phyloP scores from a whole-genome alignment of 495 filamentous ascomycete genomes.

The Staphylotrichum tortipilum region DNA sequence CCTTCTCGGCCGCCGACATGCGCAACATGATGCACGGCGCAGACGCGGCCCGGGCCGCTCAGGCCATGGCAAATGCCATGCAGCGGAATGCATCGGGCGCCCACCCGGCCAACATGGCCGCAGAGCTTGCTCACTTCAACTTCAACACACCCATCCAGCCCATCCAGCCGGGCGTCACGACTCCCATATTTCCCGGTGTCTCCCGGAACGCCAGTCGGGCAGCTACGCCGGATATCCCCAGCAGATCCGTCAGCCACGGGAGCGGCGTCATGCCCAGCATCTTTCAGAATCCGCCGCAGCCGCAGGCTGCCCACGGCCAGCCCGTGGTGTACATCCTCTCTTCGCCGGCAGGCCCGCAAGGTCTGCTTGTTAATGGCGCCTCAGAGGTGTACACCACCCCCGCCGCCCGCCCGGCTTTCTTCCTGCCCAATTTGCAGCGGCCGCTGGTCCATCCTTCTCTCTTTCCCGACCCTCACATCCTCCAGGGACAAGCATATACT shows the following conservation, averaged over 20 bases:
- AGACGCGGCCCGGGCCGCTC: conserved; percentile 33
- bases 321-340: conserved; percentile 53
- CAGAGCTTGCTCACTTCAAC: conserved; percentile 20
- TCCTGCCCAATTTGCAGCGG: background rate
- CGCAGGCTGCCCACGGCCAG: conserved; percentile 17
- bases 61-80: conserved; percentile 39
- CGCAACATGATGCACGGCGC: conserved; percentile 35
- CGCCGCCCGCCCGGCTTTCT: background rate
- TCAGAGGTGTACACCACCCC: conserved; percentile 40
- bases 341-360: conserved; percentile 52
- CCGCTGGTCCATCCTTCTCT: too few species aligned
- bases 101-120: conserved; percentile 27
- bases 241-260: conserved; percentile 17
- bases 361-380: conserved; percentile 42
- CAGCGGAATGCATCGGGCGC: conserved; percentile 39
- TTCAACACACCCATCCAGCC: conserved; percentile 26
- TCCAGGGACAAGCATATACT: conserved; percentile 4
- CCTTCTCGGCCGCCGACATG: conserved; percentile 25
- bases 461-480: background rate
- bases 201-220: conserved; percentile 32
- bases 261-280: conserved; percentile 4
- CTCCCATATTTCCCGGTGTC: conserved; percentile 25
- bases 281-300: conserved; percentile 6
- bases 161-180: conserved; percentile 35
- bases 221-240: conserved; percentile 34